Evolutionary conservation across 2,329 filamentous ascomycete genomes (phyloP).

Genomic region (Leptodontidium sp.): DNA sequence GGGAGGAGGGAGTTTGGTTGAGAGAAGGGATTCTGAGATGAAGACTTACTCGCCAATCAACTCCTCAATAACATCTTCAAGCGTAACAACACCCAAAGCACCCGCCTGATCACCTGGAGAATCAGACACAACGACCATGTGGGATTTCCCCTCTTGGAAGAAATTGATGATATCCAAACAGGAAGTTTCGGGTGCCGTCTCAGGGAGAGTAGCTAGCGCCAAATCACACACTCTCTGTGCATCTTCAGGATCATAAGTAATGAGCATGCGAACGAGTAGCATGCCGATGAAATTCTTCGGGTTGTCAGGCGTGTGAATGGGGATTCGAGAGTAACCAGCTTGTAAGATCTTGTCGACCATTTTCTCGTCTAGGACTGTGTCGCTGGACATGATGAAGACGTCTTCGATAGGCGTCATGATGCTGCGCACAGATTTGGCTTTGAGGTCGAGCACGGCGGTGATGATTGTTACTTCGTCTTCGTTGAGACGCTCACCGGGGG

Average conservation of each 20-base stretch:
- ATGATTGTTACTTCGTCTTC: slow-evolving; percentile 99
- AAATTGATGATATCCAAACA: slow-evolving; percentile 99
- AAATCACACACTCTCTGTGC: slow-evolving; percentile 87
- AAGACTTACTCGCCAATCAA: slow-evolving; percentile 89
- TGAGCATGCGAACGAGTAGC: slow-evolving; percentile 97
- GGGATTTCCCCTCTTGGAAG: slow-evolving; percentile 98
- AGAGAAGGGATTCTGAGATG: neutral
- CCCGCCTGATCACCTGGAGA: slow-evolving; percentile 87
- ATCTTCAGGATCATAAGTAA: slow-evolving; percentile 98
- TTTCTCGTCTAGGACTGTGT: slow-evolving; percentile 89
- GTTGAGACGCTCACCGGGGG: slow-evolving; percentile 85
- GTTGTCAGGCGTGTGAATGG: slow-evolving; percentile 88
- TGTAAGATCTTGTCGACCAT: slow-evolving; percentile 95
- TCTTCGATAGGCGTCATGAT: slow-evolving; percentile 99
- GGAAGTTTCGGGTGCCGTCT: slow-evolving; percentile 93
- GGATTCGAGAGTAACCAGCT: slow-evolving; percentile 94
- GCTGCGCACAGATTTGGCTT: slow-evolving; percentile 91
- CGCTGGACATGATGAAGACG: slow-evolving; percentile 93
- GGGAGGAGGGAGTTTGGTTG: too few species aligned
- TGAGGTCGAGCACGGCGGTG: slow-evolving; percentile 92
- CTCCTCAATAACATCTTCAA: slow-evolving; percentile 98
- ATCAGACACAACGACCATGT: slow-evolving; percentile 97
- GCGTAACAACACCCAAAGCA: slow-evolving; percentile 89
- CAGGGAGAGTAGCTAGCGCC: slow-evolving; percentile 89
- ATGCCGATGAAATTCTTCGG: slow-evolving; percentile 92